Conservation (phyloP, 176 grass and related monocot genomes). For the Puya raimondii region DNA sequence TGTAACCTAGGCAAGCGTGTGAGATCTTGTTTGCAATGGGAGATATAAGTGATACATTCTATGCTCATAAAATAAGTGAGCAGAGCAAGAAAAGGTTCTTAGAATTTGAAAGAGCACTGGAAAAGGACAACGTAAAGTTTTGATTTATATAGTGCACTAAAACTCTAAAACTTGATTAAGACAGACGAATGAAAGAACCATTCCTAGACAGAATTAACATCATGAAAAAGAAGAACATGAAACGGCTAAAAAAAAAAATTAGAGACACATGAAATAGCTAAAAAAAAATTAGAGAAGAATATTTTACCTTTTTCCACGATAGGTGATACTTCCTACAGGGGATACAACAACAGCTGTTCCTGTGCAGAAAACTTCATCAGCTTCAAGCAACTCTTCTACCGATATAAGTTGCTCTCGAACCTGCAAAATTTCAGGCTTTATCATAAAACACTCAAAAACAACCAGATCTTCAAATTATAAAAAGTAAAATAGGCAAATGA, state of each 20-base stretch:
- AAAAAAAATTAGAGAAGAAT: conserved; percentile 5
- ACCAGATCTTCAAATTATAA: background rate
- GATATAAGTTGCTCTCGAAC: conserved; percentile 73
- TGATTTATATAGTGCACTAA: background rate
- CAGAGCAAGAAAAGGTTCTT: background rate
- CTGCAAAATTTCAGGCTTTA: conserved; percentile 18
- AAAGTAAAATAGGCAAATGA: background rate
- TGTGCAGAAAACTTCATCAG: conserved; percentile 92
- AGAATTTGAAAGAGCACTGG: background rate
- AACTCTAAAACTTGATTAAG: background rate
- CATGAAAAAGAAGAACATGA: background rate
- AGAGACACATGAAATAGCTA: background rate
- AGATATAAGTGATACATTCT: background rate
- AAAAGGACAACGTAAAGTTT: background rate
- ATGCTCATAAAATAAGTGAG: background rate
- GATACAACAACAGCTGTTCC: conserved; percentile 86
- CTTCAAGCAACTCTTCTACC: conserved; percentile 76
- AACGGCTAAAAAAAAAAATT: too few relatives aligned
- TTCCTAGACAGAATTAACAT: background rate
- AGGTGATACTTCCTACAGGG: conserved; percentile 88
- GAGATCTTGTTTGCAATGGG: background rate
- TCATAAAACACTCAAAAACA: background rate
- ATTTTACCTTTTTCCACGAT: conserved; percentile 63
- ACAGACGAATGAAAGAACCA: background rate
- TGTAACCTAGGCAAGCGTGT: too few relatives aligned